phyloP scores from a whole-genome alignment of 2,329 filamentous ascomycete genomes.

The Coniochaeta sp. region DNA sequence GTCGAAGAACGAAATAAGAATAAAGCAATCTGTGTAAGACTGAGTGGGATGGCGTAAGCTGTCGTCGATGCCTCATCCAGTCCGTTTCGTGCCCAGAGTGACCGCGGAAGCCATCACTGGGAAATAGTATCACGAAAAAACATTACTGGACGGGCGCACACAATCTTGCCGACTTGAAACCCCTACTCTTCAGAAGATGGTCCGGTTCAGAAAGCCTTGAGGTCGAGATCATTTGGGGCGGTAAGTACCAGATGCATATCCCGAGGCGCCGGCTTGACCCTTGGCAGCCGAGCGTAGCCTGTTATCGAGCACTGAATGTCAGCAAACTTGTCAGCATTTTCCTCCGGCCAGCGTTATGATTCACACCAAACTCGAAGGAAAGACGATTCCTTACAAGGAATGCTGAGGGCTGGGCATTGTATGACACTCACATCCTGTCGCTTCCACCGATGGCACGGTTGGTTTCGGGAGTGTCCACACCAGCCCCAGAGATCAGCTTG shows the following conservation, averaged over 20 bases:
- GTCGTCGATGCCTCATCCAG: conserved; percentile 1
- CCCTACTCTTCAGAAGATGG: conserved; percentile 4
- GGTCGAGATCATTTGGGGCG: conserved; percentile 34
- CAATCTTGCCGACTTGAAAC: conserved; percentile 3
- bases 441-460: conserved; percentile 71
- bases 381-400: conserved; percentile 84
- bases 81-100: neutral
- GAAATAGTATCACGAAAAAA: neutral
- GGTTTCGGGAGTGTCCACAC: conserved; percentile 62
- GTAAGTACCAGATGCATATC: conserved; percentile 32
- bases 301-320: conserved; percentile 78
- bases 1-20: conserved; percentile 17
- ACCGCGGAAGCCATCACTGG: neutral
- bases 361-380: conserved; percentile 80
- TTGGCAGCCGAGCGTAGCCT: conserved; percentile 80
- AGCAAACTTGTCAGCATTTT: conserved; percentile 67
- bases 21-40: conserved; percentile 15
- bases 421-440: conserved; percentile 92
- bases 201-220: conserved; percentile 14
- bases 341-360: conserved; percentile 69
- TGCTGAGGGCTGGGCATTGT: conserved; percentile 46
- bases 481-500: conserved; percentile 65
- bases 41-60: neutral
- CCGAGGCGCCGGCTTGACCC: conserved; percentile 38
- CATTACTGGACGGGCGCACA: neutral